Base-by-base conservation (phyloP, 768 basidiomycete genomes). In the Sarcodon sp. region DNA sequence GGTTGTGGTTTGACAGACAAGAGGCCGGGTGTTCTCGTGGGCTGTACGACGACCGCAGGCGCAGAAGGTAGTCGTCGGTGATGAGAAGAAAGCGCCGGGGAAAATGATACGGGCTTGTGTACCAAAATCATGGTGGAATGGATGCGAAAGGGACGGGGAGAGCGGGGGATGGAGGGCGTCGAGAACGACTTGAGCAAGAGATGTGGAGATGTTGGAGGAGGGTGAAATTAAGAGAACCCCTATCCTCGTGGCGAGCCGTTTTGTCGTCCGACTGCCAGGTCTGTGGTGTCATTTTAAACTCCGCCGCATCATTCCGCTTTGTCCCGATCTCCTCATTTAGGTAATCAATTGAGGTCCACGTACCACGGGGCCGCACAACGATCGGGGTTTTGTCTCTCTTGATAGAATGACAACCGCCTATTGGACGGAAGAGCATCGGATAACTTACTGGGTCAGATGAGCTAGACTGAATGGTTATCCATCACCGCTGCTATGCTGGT, bases 11-110 rank as follows among this genome's bases (percentile, higher is more conserved):
- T 27, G 63, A 58, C 31, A 44, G 79, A 74, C 46, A 87, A 72
- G 7, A 87, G 71, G 59, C 85, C 85, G 0, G 84, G 85, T 0
- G 77, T 83, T 47, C 73, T 72, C 10, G 85, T 84, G 3, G 85
- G 77, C 60, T 83, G 81, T 51, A 79, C 70, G 56, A 81, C 75
- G 34, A 77, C 71, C 0, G 77, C 75, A 7, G 80, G 80, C 0
- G 84, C 83, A 0, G 84, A 85, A 15, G 83, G 78, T 58, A 78
- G 75, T 47, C 85, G 70, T 51, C 76, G 69, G 61, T 84, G 83
- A 16, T 38, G 54, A 37, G 54, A 50, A 18, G 68, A 60, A 36
- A 62, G 57, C 34, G 57, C 47, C 1, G 55, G 56, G 0, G 66
- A 54, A 34, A 64, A 57, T 33, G 61, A 56, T 48, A 59, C 55